Evolutionary conservation across 2,329 filamentous ascomycete species (phyloP), one percentile per base, ranked within the genome.

Genomic region (Bipolaris oryzae): DNA sequence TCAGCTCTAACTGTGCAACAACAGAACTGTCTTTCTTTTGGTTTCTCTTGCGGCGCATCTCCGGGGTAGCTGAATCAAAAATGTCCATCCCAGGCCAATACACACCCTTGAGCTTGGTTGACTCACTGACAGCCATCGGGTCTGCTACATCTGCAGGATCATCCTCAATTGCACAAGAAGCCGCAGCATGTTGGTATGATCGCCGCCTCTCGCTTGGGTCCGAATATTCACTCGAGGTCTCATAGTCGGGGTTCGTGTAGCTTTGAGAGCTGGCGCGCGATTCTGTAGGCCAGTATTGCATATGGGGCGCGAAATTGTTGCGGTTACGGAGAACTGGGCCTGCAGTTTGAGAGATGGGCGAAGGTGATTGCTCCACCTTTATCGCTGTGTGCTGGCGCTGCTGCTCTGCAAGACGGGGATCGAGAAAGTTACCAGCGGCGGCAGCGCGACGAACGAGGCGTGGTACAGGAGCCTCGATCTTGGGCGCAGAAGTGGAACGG

Each of bases 11-110:
- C 56, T 85, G 84, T 53, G 85, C 80, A 20, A 92, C 78, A n/a
- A 91, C 87, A 1, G 86, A 87, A n/a, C 80, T 82, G 51, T 88
- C 85, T 74, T 94, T 94, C 67, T 89, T 87, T 75, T 94, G 90
- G 71, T 93, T 93, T 49, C 90, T 82, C 77, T 86, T 90, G 43
- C 87, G 84, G 66, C 86, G 88, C 82, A 90, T 89, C 58, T 89
- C 85, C 15, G 87, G 83, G 4, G 88, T 90, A 4, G 90, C 90
- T 50, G 90, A 87, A 74, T 94, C 90, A 71, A 93, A 92, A n/a
- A 91, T 82, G 50, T 85, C 84, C 90, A 93, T 93, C 16, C 90
- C 90, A 2, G 88, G 87, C 82, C 87, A 92, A 44, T 86, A 79
- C n/a, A 88, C 79, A 2, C 90, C 90, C 73, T 93, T 93, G 50